phyloP scores from a whole-genome alignment of 2,329 filamentous ascomycete species.

The Gliomastix tumulicola region DNA sequence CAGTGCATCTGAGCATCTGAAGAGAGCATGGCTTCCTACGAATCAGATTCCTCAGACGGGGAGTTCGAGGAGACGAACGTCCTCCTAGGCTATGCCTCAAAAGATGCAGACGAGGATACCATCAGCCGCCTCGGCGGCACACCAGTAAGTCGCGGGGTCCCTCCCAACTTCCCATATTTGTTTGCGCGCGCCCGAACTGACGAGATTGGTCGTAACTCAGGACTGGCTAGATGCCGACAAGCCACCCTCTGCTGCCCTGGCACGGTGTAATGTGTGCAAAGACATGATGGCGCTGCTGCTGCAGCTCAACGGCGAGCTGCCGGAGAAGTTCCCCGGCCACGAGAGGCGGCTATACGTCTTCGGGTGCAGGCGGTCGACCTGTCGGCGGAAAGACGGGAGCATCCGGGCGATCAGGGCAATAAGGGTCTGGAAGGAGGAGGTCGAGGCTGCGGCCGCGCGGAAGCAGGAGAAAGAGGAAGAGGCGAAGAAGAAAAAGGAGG shows the following conservation, averaged over 20 bases:
- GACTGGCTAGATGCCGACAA: slow-evolving; percentile 73
- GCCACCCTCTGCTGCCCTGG: slow-evolving; percentile 68
- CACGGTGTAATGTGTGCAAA: slow-evolving; percentile 83
- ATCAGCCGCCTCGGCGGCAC: slow-evolving; percentile 83
- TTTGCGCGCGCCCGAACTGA: too few relatives aligned
- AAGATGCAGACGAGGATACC: slow-evolving; percentile 67
- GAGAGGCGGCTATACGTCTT: slow-evolving; percentile 86
- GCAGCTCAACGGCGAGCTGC: slow-evolving; percentile 86
- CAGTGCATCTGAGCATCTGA: too few relatives aligned
- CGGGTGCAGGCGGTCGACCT: slow-evolving; percentile 69
- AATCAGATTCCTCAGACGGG: slow-evolving; percentile 75
- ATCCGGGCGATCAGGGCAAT: slow-evolving; percentile 69
- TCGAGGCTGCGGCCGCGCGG: slow-evolving; percentile 18
- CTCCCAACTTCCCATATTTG: too few relatives aligned
- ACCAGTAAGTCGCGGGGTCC: slow-evolving; percentile 70
- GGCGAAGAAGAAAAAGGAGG: slow-evolving; percentile 18
- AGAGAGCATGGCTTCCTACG: slow-evolving; percentile 63
- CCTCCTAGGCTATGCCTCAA: slow-evolving; percentile 80
- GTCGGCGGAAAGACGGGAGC: slow-evolving; percentile 75
- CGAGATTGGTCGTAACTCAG: too few relatives aligned
- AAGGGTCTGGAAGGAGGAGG: slow-evolving; percentile 41
- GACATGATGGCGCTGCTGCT: slow-evolving; percentile 76
- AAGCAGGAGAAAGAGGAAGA: slow-evolving; percentile 19
- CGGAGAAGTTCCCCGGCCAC: slow-evolving; percentile 77
- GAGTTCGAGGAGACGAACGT: slow-evolving; percentile 78